phyloP scores from a whole-genome alignment of 805 yeast species.

The Ogataea dorogensis region DNA sequence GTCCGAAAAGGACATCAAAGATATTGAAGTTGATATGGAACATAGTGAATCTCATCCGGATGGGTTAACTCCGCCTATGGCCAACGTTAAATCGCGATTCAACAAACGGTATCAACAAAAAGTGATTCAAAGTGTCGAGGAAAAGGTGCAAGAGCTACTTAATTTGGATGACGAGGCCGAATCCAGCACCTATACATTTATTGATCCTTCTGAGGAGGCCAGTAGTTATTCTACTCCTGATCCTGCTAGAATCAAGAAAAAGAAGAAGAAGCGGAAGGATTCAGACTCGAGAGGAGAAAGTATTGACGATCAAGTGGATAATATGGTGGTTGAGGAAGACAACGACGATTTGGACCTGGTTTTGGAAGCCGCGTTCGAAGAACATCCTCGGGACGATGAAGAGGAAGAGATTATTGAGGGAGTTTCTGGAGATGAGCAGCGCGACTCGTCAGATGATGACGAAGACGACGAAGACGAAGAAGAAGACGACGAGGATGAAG shows the following conservation, averaged over 20 bases:
- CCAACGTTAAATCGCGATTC: slow-evolving; percentile 68
- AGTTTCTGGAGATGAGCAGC: slow-evolving; percentile 45
- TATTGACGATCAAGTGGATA: slow-evolving; percentile 32
- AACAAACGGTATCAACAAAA: slow-evolving; percentile 67
- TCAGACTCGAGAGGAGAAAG: slow-evolving; percentile 33
- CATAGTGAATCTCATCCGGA: slow-evolving; percentile 52
- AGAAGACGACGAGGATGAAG: slow-evolving; percentile 44
- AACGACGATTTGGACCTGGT: slow-evolving; percentile 28
- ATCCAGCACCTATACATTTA: slow-evolving; percentile 70
- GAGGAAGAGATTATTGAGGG: slow-evolving; percentile 45
- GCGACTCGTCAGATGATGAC: slow-evolving; percentile 45
- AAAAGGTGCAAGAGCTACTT: slow-evolving; percentile 72
- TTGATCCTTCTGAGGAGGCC: slow-evolving; percentile 47
- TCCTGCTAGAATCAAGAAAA: slow-evolving; percentile 14
- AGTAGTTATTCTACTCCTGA: slow-evolving; percentile 34
- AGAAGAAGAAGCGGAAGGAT: slow-evolving; percentile 24
- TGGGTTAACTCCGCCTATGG: slow-evolving; percentile 82
- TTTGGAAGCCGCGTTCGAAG: slow-evolving; percentile 19
- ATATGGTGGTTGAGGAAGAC: slow-evolving; percentile 27
- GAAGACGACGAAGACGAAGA: slow-evolving; percentile 47
- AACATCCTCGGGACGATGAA: slow-evolving; percentile 30
- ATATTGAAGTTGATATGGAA: slow-evolving; percentile 42
- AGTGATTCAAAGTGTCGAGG: slow-evolving; percentile 75
- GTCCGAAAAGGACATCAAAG: slow-evolving; percentile 45
- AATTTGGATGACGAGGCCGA: slow-evolving; percentile 81